A percentile compares a stretch with the other conserved stretches of the same genome.
Conservation (phyloP, 495 filamentous ascomycete genomes). For the Tetracladium setigerum region DNA sequence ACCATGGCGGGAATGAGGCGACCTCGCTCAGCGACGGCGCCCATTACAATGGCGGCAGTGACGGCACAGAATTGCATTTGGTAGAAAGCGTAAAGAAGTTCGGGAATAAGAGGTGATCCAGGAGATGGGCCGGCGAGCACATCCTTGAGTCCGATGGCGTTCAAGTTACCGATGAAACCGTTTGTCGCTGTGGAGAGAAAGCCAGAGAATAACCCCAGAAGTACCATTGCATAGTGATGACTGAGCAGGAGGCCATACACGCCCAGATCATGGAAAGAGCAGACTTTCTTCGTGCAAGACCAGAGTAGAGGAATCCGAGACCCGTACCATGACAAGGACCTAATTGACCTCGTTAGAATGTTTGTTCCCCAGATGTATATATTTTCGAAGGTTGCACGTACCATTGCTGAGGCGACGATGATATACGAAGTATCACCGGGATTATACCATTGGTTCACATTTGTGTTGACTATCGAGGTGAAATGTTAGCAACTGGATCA, state of each 20-base stretch:
- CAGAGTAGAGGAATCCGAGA: constrained; percentile 79
- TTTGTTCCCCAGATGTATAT: too few species aligned
- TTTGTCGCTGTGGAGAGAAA: constrained; percentile 74
- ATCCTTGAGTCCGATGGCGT: constrained; percentile 77
- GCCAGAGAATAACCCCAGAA: constrained; percentile 97
- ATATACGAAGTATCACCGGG: constrained; percentile 72
- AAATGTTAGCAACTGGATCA: constrained; percentile 3
- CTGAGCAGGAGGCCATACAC: constrained; percentile 78
- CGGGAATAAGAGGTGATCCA: constrained; percentile 72
- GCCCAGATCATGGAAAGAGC: constrained; percentile 93
- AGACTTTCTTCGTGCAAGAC: constrained; percentile 92
- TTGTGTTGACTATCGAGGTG: constrained; percentile 12
- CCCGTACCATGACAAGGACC: constrained; percentile 85
- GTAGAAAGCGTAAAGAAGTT: constrained; percentile 85
- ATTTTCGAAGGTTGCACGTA: too few species aligned
- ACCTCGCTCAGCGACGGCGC: constrained; percentile 87
- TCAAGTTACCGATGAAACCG: constrained; percentile 76
- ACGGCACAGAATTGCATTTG: constrained; percentile 94
- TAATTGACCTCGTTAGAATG: too few species aligned
- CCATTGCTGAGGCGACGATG: constrained; percentile 85
- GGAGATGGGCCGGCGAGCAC: constrained; percentile 76
- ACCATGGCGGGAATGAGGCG: constrained; percentile 93
- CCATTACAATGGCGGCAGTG: constrained; percentile 88
- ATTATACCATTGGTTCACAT: constrained; percentile 76
- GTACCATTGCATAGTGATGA: constrained; percentile 97